Conservation (phyloP, 345 rosid species). For the Murraya paniculata region DNA sequence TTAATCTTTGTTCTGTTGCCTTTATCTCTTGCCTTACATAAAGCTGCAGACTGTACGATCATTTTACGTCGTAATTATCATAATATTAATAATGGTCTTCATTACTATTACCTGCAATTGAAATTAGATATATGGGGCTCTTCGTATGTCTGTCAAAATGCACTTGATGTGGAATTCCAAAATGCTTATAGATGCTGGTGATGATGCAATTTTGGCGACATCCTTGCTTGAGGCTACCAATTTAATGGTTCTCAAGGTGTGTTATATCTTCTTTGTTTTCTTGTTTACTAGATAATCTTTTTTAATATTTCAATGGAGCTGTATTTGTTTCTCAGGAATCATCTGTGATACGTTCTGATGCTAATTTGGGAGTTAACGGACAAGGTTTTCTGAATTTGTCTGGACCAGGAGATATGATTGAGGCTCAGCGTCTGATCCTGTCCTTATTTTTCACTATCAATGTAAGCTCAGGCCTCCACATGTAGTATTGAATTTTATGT, state of each 20-base stretch:
- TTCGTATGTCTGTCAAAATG: constrained; percentile 67
- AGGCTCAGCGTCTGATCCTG: constrained; percentile 59
- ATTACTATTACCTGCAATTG: constrained; percentile 12
- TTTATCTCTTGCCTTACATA: not conserved
- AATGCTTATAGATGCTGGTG: constrained; percentile 62
- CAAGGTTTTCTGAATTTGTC: constrained; percentile 69
- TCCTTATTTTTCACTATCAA: constrained; percentile 55
- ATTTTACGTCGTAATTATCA: not conserved
- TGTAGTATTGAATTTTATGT: not conserved
- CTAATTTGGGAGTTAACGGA: constrained; percentile 71
- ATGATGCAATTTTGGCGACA: constrained; percentile 52
- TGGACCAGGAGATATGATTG: constrained; percentile 63
- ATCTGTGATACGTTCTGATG: constrained; percentile 68
- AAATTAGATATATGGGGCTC: constrained; percentile 63
- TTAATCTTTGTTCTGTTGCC: not conserved
- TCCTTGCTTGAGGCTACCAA: constrained; percentile 70
- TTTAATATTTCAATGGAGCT: no score
- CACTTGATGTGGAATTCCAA: constrained; percentile 74
- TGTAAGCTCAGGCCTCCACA: constrained; percentile 42
- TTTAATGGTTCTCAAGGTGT: constrained; percentile 64
- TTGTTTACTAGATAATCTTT: not conserved
- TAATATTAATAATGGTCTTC: not conserved
- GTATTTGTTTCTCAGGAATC: constrained; percentile 39
- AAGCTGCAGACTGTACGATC: constrained; percentile 2
- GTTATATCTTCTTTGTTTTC: constrained; percentile 1